phyloP scores from a whole-genome alignment of 2,329 filamentous ascomycete genomes.

The Onygenales sp. region DNA sequence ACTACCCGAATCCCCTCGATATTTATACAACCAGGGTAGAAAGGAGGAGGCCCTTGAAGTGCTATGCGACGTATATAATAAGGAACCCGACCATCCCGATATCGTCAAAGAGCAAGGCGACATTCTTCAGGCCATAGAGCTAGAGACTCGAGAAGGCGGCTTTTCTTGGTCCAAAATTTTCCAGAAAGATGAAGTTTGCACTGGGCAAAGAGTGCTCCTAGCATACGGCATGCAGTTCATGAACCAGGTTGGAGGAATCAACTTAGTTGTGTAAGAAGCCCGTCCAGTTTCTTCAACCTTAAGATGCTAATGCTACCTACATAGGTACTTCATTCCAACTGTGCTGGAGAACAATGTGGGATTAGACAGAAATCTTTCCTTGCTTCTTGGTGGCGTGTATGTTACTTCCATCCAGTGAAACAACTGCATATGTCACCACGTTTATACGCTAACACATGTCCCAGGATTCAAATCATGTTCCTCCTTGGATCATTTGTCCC shows the following conservation, averaged over 20 bases:
- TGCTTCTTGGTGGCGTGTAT: constrained; percentile 38
- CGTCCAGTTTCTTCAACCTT: background rate
- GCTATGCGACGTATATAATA: constrained; percentile 23
- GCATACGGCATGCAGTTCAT: constrained; percentile 41
- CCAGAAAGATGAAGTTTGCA: constrained; percentile 35
- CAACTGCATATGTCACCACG: background rate
- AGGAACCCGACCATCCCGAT: constrained; percentile 1
- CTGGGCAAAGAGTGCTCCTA: constrained; percentile 36
- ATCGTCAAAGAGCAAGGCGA: constrained; percentile 6
- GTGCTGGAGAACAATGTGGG: constrained; percentile 40
- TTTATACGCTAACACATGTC: background rate
- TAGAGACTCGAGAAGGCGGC: constrained; percentile 15
- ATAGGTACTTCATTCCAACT: constrained; percentile 9
- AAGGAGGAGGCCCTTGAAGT: constrained; percentile 27
- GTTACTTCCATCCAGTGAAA: background rate
- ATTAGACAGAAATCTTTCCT: constrained; percentile 33
- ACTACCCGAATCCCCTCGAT: constrained; percentile 39
- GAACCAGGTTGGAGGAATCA: constrained; percentile 43
- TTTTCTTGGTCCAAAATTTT: constrained; percentile 35
- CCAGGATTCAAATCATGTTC: constrained; percentile 28
- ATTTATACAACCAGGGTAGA: constrained; percentile 26
- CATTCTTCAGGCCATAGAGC: constrained; percentile 3
- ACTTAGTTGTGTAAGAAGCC: constrained; percentile 34
- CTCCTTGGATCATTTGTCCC: constrained; percentile 35
- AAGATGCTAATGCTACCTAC: background rate